Evolutionary conservation across 31 red algal genomes (phyloP), one percentile per base, ranked within the genome.

Genomic region (Odonthalia washingtoniensis): DNA sequence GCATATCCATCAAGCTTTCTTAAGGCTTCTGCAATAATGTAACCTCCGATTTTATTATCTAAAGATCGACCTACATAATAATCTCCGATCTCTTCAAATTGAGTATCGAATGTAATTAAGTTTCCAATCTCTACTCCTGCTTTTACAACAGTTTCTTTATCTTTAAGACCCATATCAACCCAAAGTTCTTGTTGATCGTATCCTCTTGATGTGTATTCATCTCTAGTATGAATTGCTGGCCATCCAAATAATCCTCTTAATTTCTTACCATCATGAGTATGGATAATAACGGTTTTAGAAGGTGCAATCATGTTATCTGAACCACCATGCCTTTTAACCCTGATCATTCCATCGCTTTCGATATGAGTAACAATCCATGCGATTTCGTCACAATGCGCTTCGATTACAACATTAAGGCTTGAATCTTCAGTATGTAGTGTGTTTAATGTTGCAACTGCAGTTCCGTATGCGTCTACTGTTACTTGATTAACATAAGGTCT

Each of bases 41-140:
- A 81, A 65, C 77, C 77, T 42, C 77, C 77, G 28, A 81, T 81
- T 65, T 46, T 57, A 81, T 81, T 81, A 65, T 81, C 77, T 39
- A 81, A 81, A n/a, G 77, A 40, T 28, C 77, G 77, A 57, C 77
- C 77, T 30, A 81, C 46, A 46, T 81, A 81, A 38, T 65, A 81
- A 65, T 81, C 46, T 28, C 63, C 63, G 26, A 81, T 30, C 46
- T 65, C 63, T 43, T 42, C 41, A 35, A 81, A 42, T 30, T 61
- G 27, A 65, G 57, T 46, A 42, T 61, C 40, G 41, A 35, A 81
- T 28, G 77, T 81, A 81, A 81, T 81, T 32, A 81, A 40, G 63
- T 46, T 65, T 65, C 77, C 77, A 65, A 65, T 30, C 57, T 81
- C 42, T 33, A 81, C 63, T 61, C 77, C 77, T 46, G 63, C 63